These are phyloP conservation scores for Vitis hybrid DNA, from an alignment of 177 flowering plant species.

Conservation along the genomic window DNA sequence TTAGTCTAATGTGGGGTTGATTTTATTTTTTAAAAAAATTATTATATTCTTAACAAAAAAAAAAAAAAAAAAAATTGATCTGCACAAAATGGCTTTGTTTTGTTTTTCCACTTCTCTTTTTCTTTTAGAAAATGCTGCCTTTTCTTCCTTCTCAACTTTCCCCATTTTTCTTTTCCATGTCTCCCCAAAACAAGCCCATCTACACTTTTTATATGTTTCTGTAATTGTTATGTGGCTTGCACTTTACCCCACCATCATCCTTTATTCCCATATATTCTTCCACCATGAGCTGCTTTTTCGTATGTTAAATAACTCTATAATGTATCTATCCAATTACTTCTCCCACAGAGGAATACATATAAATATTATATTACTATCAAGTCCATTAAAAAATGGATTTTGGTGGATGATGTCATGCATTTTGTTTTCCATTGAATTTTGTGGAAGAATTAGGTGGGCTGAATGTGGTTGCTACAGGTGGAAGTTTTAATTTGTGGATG, in stretches of 20 bases:
- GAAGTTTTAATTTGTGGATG: neutral
- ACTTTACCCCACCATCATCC: constrained; percentile 6
- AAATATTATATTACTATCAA: too few relatives aligned
- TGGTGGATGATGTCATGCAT: neutral
- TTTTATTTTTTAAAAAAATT: neutral
- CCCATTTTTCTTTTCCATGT: neutral
- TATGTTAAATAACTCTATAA: too few relatives aligned
- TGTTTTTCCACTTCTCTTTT: neutral
- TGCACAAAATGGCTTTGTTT: neutral
- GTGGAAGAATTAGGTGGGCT: neutral
- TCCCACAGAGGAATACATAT: too few relatives aligned
- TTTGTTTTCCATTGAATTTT: neutral
- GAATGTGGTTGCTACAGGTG: neutral
- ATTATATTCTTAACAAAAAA: neutral
- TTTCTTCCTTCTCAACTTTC: neutral
- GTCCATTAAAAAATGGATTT: too few relatives aligned
- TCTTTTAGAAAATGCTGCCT: neutral
- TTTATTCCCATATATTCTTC: constrained; percentile 2
- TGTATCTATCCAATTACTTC: too few relatives aligned
- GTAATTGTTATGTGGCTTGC: neutral
- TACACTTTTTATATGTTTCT: constrained; percentile 1
- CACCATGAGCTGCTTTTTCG: neutral
- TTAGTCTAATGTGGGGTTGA: neutral
- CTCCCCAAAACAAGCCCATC: constrained; percentile 8
- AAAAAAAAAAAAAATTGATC: neutral